Evolutionary conservation across 225 moss, liverwort and hornwort species (phyloP).

Genomic region (Physcomitrium patens): DNA sequence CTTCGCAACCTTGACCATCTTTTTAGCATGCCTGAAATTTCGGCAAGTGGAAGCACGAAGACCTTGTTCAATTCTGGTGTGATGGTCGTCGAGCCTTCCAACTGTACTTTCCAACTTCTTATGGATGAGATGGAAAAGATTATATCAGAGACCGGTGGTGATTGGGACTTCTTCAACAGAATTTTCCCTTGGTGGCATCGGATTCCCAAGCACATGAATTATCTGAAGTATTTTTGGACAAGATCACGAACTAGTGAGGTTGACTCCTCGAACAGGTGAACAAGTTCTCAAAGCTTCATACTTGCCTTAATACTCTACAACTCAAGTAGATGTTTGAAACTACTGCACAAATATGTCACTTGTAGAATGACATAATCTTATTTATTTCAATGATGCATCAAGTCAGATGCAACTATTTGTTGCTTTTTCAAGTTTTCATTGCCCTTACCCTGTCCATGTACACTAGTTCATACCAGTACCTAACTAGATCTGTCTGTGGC

Average conservation of each 20-base stretch:
- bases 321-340: background rate
- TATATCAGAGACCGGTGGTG: slow-evolving; percentile 56
- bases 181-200: slow-evolving; percentile 79
- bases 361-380: background rate
- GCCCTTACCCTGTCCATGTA: background rate
- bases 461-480: background rate
- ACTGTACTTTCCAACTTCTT: slow-evolving; percentile 64
- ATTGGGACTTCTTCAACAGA: slow-evolving; percentile 71
- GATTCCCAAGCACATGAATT: slow-evolving; percentile 63
- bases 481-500: background rate
- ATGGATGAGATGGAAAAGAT: slow-evolving; percentile 60
- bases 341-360: background rate
- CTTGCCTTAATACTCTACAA: background rate
- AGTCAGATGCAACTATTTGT: background rate
- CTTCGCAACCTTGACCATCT: slow-evolving; percentile 63
- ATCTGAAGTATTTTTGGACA: slow-evolving; percentile 73
- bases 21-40: slow-evolving; percentile 65
- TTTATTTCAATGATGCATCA: background rate
- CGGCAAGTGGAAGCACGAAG: slow-evolving; percentile 58
- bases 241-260: slow-evolving; percentile 46
- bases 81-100: slow-evolving; percentile 84
- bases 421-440: background rate
- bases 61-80: slow-evolving; percentile 72
- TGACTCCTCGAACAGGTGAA: slow-evolving; percentile 48
- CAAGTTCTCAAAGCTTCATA: background rate